phyloP scores from a whole-genome alignment of 352 stramenopile species.

The Pythium chondricola region DNA sequence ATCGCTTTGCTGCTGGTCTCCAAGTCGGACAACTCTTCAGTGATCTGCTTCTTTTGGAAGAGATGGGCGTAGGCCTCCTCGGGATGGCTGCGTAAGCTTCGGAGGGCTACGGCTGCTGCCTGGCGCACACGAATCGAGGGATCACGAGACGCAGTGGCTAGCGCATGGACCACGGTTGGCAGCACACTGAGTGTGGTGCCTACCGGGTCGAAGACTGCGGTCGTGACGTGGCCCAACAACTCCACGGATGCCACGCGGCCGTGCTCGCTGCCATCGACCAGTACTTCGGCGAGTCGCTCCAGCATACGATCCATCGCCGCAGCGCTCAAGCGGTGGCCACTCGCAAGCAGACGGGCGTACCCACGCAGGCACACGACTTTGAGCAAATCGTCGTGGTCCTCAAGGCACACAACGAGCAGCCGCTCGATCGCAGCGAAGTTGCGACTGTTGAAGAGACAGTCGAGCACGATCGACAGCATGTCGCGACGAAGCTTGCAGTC shows the following conservation, averaged over 20 bases:
- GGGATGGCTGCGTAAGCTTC: conserved; percentile 1
- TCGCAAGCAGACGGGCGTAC: conserved; percentile 47
- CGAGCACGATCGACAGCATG: conserved; percentile 68
- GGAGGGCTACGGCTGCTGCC: conserved; percentile 35
- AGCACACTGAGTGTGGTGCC: neutral
- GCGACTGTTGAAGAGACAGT: conserved; percentile 44
- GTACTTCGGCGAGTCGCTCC: conserved; percentile 23
- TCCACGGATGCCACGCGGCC: neutral
- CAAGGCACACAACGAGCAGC: conserved; percentile 41
- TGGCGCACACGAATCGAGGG: conserved; percentile 24
- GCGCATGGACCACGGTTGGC: conserved; percentile 2
- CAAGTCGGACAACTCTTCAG: conserved; percentile 32
- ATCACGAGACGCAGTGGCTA: conserved; percentile 13
- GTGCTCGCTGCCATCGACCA: conserved; percentile 11
- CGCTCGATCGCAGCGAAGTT: conserved; percentile 34
- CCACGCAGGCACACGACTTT: conserved; percentile 46
- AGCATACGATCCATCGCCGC: conserved; percentile 19
- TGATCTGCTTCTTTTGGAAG: conserved; percentile 45
- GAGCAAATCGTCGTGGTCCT: conserved; percentile 52
- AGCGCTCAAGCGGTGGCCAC: conserved; percentile 17
- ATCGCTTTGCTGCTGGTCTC: conserved; percentile 40
- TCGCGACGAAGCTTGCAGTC: conserved; percentile 71
- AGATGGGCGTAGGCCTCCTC: conserved; percentile 31
- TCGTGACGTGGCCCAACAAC: conserved; percentile 4
- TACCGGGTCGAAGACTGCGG: neutral